These are phyloP conservation scores for Porodaedalea pini DNA, from an alignment of 1,284 basidiomycete species.

Conservation along the genomic window DNA sequence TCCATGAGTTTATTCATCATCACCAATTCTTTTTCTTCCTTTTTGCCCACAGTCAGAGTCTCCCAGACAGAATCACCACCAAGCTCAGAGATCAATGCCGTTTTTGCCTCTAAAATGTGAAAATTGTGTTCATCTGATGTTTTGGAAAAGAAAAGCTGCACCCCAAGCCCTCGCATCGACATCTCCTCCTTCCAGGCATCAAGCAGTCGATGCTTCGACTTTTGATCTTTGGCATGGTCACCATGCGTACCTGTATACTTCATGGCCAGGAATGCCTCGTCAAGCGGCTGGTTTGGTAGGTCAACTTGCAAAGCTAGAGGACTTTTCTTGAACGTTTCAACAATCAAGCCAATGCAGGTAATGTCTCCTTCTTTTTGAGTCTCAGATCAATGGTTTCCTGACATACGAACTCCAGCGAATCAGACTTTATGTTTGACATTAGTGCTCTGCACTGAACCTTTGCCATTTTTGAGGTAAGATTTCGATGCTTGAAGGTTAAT, in stretches of 20 bases:
- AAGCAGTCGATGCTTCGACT: not conserved
- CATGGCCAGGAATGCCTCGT: not conserved
- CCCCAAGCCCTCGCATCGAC: not conserved
- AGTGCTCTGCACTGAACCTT: too few relatives aligned
- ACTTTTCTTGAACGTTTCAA: constrained; percentile 1
- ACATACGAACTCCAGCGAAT: constrained; percentile 6
- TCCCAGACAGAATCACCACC: constrained; percentile 19
- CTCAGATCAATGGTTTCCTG: constrained; percentile 9
- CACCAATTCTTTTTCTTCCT: not conserved
- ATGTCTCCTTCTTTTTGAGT: constrained; percentile 6
- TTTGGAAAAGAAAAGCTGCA: not conserved
- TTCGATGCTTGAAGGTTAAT: not conserved
- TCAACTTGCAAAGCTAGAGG: not conserved
- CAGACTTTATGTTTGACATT: not conserved
- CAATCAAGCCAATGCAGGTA: not conserved
- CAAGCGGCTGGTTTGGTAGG: not conserved
- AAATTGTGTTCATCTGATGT: not conserved
- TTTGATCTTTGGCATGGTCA: constrained; percentile 17
- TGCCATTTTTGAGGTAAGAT: not conserved
- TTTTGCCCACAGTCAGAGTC: constrained; percentile 14
- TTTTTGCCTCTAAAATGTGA: not conserved
- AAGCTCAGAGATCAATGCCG: not conserved
- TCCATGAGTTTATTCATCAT: constrained; percentile 9
- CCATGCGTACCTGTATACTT: constrained; percentile 3
- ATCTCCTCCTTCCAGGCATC: not conserved